Percentiles rank a stretch among this genome's conserved stretches.
These are phyloP conservation scores for Tricholoma sp. DNA, from an alignment of 768 basidiomycete genomes.

Conservation along the genomic window DNA sequence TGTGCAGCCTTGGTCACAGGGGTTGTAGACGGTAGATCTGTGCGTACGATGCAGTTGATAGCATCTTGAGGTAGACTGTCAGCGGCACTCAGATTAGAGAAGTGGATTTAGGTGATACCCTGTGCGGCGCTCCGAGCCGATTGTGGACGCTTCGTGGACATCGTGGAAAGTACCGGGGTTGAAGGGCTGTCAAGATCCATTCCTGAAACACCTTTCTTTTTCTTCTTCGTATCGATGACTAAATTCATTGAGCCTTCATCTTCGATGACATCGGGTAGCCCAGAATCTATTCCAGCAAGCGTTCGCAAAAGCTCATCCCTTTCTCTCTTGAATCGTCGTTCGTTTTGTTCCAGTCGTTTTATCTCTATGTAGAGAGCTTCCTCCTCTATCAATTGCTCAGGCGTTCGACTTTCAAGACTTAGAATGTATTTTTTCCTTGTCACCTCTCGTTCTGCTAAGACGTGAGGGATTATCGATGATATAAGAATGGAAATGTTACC, in stretches of 20 bases:
- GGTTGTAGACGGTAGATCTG: slow-evolving; percentile 47
- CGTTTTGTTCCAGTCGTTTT: slow-evolving; percentile 92
- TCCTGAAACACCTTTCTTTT: slow-evolving; percentile 42
- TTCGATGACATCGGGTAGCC: slow-evolving; percentile 67
- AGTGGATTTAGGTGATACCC: slow-evolving; percentile 34
- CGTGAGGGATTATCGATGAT: neutral
- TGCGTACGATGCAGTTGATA: slow-evolving; percentile 68
- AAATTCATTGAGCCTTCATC: slow-evolving; percentile 56
- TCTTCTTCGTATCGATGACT: slow-evolving; percentile 51
- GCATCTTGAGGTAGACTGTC: slow-evolving; percentile 41
- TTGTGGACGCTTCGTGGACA: slow-evolving; percentile 38
- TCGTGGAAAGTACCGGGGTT: slow-evolving; percentile 33
- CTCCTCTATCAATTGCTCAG: slow-evolving; percentile 89
- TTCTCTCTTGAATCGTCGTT: slow-evolving; percentile 82
- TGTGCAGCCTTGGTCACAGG: slow-evolving; percentile 74
- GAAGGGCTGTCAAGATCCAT: slow-evolving; percentile 45
- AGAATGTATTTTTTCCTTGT: slow-evolving; percentile 84
- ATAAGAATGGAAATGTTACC: slow-evolving; percentile 34
- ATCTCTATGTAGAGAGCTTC: slow-evolving; percentile 91
- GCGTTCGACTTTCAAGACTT: slow-evolving; percentile 84
- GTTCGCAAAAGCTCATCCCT: slow-evolving; percentile 83
- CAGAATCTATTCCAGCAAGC: slow-evolving; percentile 83
- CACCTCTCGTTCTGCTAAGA: slow-evolving; percentile 67
- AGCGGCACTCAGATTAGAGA: slow-evolving; percentile 5
- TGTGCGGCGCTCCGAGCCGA: slow-evolving; percentile 54